phyloP scores from a whole-genome alignment of 371 early-diverging fungal species.

The Vittaforma corneae region DNA sequence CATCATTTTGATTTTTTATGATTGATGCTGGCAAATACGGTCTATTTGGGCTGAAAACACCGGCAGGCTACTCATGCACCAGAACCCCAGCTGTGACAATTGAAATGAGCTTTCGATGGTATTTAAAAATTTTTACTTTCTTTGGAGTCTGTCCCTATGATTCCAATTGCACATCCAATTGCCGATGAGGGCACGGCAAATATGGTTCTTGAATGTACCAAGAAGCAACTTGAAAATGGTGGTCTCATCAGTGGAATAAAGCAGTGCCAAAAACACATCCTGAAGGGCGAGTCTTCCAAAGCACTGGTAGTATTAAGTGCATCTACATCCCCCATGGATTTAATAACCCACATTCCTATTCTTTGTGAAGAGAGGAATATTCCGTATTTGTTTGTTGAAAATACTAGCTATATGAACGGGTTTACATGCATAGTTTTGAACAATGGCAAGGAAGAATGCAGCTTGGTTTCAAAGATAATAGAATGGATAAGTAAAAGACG shows the following conservation, averaged over 20 bases:
- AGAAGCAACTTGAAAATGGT: background rate
- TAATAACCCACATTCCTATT: conserved; percentile 86
- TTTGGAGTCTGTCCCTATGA: too few relatives aligned
- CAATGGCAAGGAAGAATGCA: too few relatives aligned
- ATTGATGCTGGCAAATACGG: too few relatives aligned
- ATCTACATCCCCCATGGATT: conserved; percentile 87
- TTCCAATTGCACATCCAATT: conserved; percentile 39
- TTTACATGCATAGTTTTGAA: conserved; percentile 38
- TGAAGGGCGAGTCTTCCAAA: conserved; percentile 3
- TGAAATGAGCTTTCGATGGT: too few relatives aligned
- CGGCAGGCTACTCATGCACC: too few relatives aligned
- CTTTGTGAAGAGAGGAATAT: conserved; percentile 84
- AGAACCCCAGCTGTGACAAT: too few relatives aligned
- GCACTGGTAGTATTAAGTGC: conserved; percentile 79
- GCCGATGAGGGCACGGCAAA: conserved; percentile 22
- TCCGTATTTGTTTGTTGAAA: conserved; percentile 81
- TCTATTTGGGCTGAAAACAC: too few relatives aligned
- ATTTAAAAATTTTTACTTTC: too few relatives aligned
- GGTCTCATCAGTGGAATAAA: conserved; percentile 37
- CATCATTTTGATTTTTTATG: too few relatives aligned
- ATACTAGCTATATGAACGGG: conserved; percentile 60
- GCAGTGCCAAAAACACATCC: conserved; percentile 23
- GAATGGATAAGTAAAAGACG: background rate
- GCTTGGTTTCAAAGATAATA: background rate
- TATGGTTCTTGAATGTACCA: conserved; percentile 20